Percentiles rank a stretch among this genome's conserved stretches.
These are phyloP conservation scores for Talaromyces sp. DNA, from an alignment of 2,329 filamentous ascomycete species.

Conservation along the genomic window DNA sequence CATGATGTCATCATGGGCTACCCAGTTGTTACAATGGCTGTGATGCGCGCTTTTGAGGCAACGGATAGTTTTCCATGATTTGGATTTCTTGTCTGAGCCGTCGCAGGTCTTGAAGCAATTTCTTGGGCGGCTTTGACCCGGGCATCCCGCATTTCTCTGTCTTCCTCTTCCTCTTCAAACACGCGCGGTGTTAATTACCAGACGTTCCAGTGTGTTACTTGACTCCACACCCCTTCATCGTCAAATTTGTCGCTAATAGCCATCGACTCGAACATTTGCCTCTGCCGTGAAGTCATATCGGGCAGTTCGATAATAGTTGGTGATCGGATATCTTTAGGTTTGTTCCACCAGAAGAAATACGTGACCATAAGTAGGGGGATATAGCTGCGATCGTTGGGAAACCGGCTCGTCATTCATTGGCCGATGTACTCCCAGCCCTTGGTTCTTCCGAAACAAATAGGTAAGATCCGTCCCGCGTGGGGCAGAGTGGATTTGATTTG, in stretches of 20 bases:
- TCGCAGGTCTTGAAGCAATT: too few relatives aligned
- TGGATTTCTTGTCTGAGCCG: too few relatives aligned
- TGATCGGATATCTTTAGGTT: neutral
- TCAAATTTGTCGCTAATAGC: neutral
- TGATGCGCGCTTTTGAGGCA: slow-evolving; percentile 46
- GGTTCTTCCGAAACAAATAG: too few relatives aligned
- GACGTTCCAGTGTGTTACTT: neutral
- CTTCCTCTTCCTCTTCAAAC: neutral
- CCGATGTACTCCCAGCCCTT: too few relatives aligned
- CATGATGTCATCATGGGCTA: slow-evolving; percentile 58
- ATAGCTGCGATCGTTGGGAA: too few relatives aligned
- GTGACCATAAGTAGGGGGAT: neutral
- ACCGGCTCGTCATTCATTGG: too few relatives aligned
- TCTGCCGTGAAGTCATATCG: neutral
- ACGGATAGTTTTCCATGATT: too few relatives aligned
- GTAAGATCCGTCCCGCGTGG: too few relatives aligned
- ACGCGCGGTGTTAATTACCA: neutral
- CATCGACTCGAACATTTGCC: neutral
- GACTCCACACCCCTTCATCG: neutral
- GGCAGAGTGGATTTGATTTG: too few relatives aligned
- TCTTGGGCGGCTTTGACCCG: too few relatives aligned
- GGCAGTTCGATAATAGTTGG: neutral
- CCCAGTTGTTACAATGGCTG: slow-evolving; percentile 49
- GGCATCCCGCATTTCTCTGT: too few relatives aligned
- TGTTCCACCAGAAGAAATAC: neutral